Evolutionary conservation across 1,139 yeast species (phyloP).

Genomic region (Debaryomyces singareniensis): DNA sequence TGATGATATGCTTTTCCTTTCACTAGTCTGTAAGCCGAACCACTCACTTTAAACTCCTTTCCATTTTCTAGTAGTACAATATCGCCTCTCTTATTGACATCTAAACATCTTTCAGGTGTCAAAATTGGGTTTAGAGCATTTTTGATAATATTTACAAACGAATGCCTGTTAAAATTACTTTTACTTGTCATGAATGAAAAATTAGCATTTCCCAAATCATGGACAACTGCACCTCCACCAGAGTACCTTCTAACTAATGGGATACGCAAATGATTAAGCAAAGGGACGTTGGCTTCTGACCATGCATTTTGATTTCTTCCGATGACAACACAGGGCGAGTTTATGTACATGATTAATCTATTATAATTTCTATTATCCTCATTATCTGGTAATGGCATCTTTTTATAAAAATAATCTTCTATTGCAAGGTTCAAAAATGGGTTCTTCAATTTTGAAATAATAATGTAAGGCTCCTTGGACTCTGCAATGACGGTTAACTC

Average conservation of each 20-base stretch:
- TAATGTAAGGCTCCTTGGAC: slow-evolving; percentile 24
- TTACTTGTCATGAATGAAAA: slow-evolving; percentile 76
- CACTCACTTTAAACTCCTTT: slow-evolving; percentile 60
- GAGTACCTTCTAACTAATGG: slow-evolving; percentile 74
- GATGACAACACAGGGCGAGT: slow-evolving; percentile 82
- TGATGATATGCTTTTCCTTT: slow-evolving; percentile 87
- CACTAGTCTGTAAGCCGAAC: slow-evolving; percentile 85
- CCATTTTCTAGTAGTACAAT: slow-evolving; percentile 42
- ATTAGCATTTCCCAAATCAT: slow-evolving; percentile 87
- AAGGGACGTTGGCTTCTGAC: slow-evolving; percentile 69
- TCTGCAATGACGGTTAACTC: slow-evolving; percentile 6
- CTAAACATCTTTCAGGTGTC: slow-evolving; percentile 21
- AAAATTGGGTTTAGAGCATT: slow-evolving; percentile 37
- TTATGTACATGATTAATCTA: slow-evolving; percentile 66
- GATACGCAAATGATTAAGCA: slow-evolving; percentile 47
- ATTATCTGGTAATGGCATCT: slow-evolving; percentile 45
- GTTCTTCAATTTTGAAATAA: slow-evolving; percentile 44
- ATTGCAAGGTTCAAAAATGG: slow-evolving; percentile 78
- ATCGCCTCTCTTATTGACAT: slow-evolving; percentile 70
- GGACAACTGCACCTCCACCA: slow-evolving; percentile 98
- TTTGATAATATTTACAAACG: slow-evolving; percentile 51
- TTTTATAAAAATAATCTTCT: slow-evolving; percentile 70
- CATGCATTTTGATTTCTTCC: slow-evolving; percentile 97
- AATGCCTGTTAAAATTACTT: slow-evolving; percentile 56
- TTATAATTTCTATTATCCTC: slow-evolving; percentile 22